Evolutionary conservation across 441 rosid genomes (phyloP).

Genomic region (Theobroma grandiflorum): DNA sequence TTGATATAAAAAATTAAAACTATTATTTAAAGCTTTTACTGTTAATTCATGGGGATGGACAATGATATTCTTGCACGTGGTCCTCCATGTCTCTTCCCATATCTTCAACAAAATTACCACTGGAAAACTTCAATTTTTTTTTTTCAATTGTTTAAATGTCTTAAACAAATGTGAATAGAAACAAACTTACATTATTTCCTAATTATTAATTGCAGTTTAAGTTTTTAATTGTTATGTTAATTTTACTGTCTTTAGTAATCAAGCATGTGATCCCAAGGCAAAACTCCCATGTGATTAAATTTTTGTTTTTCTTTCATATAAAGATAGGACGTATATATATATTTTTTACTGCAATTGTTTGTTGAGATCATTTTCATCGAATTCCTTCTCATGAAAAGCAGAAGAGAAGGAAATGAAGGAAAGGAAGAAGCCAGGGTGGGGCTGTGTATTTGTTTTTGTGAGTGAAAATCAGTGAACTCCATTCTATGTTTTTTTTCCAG

Average conservation of each 20-base stretch:
- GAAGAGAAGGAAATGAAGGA: constrained; percentile 23
- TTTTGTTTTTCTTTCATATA: background rate
- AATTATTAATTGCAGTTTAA: background rate
- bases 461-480: constrained; percentile 40
- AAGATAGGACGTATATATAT: background rate
- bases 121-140: constrained; percentile 37
- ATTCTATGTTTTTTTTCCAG: constrained; percentile 44
- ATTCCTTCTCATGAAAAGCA: constrained; percentile 38
- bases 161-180: constrained; percentile 25
- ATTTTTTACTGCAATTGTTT: background rate
- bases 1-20: background rate
- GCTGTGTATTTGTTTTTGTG: constrained; percentile 28
- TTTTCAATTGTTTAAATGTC: constrained; percentile 4
- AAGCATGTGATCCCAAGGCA: constrained; percentile 24
- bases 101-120: constrained; percentile 44
- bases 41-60: constrained; percentile 55
- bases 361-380: constrained; percentile 41
- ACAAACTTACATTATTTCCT: constrained; percentile 25
- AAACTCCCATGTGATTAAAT: background rate
- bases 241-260: constrained; percentile 8
- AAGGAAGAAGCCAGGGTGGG: constrained; percentile 31
- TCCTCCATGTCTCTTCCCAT: constrained; percentile 49
- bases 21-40: constrained; percentile 24
- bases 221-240: background rate
- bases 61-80: constrained; percentile 68